These are phyloP conservation scores for Globisporangium cederbergense DNA, from an alignment of 352 stramenopile species.

Conservation along the genomic window DNA sequence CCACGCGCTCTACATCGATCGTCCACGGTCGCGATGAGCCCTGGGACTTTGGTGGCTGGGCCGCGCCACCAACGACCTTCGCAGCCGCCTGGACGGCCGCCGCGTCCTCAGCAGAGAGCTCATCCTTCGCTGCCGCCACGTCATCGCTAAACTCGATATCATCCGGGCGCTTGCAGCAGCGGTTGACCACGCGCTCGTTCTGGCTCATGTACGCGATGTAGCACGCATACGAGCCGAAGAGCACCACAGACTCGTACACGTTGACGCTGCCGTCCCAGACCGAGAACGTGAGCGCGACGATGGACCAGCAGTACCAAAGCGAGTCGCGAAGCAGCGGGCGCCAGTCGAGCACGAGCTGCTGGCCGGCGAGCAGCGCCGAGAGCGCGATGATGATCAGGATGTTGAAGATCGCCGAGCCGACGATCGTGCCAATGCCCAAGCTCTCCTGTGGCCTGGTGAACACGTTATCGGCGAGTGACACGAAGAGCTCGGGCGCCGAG, in stretches of 20 bases:
- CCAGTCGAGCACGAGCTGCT: slow-evolving; percentile 69
- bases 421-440: slow-evolving; percentile 74
- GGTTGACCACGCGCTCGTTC: slow-evolving; percentile 53
- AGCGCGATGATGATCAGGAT: slow-evolving; percentile 85
- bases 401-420: slow-evolving; percentile 87
- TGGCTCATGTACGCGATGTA: slow-evolving; percentile 80
- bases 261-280: slow-evolving; percentile 64
- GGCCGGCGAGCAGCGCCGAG: slow-evolving; percentile 61
- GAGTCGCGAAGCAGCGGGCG: slow-evolving; percentile 77
- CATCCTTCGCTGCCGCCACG: slow-evolving; percentile 11
- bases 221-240: slow-evolving; percentile 63
- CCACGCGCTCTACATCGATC: slow-evolving; percentile 29
- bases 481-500: slow-evolving; percentile 80
- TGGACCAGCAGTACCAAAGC: slow-evolving; percentile 68
- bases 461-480: slow-evolving; percentile 75
- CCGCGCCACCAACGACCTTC: not conserved
- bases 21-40: slow-evolving; percentile 29
- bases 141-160: slow-evolving; percentile 19
- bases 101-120: slow-evolving; percentile 18
- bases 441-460: slow-evolving; percentile 64
- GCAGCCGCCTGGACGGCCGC: not conserved
- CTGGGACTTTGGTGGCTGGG: slow-evolving; percentile 5
- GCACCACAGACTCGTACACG: slow-evolving; percentile 50
- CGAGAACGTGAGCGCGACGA: slow-evolving; percentile 49
- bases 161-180: slow-evolving; percentile 50